These are phyloP conservation scores for Anacardium occidentale DNA, from an alignment of 345 rosid genomes.

Conservation along the genomic window DNA sequence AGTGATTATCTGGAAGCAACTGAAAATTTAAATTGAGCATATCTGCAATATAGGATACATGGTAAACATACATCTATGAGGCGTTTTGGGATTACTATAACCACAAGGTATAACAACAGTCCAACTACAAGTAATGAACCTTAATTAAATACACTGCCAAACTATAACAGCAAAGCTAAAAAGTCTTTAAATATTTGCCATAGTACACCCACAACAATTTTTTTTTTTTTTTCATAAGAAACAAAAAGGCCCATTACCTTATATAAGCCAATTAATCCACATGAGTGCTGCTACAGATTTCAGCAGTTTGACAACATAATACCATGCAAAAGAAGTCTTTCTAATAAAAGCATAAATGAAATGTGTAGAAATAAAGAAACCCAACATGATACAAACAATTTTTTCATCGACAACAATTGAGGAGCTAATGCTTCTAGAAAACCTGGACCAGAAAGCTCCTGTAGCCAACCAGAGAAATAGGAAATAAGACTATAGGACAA, in stretches of 20 bases:
- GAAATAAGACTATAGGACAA: slow-evolving; percentile 41
- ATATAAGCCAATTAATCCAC: slow-evolving; percentile 1
- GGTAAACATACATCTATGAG: slow-evolving; percentile 47
- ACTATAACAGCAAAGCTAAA: neutral
- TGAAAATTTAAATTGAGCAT: neutral
- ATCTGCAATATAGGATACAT: slow-evolving; percentile 46
- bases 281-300: slow-evolving; percentile 13
- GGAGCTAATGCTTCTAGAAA: slow-evolving; percentile 50
- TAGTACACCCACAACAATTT: too few relatives aligned
- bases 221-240: too few relatives aligned
- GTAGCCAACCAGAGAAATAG: slow-evolving; percentile 51
- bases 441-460: slow-evolving; percentile 50
- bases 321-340: slow-evolving; percentile 1
- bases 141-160: slow-evolving; percentile 6
- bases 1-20: slow-evolving; percentile 11
- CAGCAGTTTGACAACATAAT: neutral
- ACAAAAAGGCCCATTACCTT: neutral
- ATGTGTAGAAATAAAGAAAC: neutral
- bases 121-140: slow-evolving; percentile 42
- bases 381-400: slow-evolving; percentile 32
- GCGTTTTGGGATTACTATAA: slow-evolving; percentile 34
- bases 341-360: neutral
- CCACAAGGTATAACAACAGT: slow-evolving; percentile 47
- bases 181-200: neutral
- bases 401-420: slow-evolving; percentile 42